Evolutionary conservation across 1,284 basidiomycete species (phyloP), one percentile per base, ranked within the genome.

Genomic region (Rhodotorula sp.): DNA sequence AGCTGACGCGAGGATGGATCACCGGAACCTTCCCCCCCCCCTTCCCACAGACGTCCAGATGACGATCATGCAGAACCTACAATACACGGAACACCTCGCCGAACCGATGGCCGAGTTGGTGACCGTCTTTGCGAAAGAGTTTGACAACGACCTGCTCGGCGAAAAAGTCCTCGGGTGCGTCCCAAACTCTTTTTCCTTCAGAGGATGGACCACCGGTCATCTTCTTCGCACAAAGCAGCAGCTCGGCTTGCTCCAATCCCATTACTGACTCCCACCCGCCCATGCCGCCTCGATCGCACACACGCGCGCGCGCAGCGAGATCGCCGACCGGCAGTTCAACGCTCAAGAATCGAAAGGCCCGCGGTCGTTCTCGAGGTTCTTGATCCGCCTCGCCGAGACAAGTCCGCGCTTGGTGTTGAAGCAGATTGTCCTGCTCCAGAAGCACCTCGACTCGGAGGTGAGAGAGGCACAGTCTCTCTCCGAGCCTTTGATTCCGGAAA

Each of bases 71-170:
- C 94, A 97, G 80, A 88, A 87, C 66, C 83, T 99, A 20, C 93
- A 95, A 71, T 96, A 95, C 81, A 93, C 89, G 77, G 95, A 99
- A 77, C 95, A 98, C 79, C 86, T 97, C 42, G 88, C 91, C 0
- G 95, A 98, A 78, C 89, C 91, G 0, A 91, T 97, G 89, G 95
- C 95, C 0, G 94, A 98, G 76, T 88, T 93, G 49, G 85, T 98
- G 14, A 85, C 87, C 44, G 83, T 90, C 56, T 85, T 98, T 58
- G 86, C 89, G 24, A 89, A 89, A 75, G 91, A 96, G 68, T 98
- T 91, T 78, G 94, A 97, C 80, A 88, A 94, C 76, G 84, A 88
- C 6, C 91, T 95, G 79, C 85, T 98, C 8, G 91, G 89, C 0
- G 95, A 98, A 76, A 93, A 97, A 74, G 86, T 98, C 46, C 83